Evolutionary conservation across 2,329 filamentous ascomycete species (phyloP).

Genomic region (Fusarium sp.): DNA sequence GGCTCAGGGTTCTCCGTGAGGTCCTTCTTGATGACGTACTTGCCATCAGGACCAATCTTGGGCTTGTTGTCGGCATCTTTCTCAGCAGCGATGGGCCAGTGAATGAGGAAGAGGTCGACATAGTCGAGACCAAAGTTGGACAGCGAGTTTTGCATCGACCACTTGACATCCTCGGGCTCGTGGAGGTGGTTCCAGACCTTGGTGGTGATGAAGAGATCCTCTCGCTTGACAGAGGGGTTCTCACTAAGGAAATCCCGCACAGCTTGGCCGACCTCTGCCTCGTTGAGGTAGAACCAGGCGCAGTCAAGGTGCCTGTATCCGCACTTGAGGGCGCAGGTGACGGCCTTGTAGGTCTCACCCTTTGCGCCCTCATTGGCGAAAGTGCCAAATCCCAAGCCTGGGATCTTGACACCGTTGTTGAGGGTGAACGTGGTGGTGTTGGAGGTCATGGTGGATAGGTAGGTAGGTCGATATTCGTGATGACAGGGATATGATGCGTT

Average conservation of each 20-base stretch:
- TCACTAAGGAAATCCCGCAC: slow-evolving; percentile 51
- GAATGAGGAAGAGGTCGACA: slow-evolving; percentile 64
- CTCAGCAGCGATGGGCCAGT: slow-evolving; percentile 61
- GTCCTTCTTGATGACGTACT: slow-evolving; percentile 63
- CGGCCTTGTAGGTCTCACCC: slow-evolving; percentile 46
- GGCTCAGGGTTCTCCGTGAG: slow-evolving; percentile 45
- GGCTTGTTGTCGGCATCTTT: slow-evolving; percentile 55
- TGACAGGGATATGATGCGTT: background rate
- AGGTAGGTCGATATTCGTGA: background rate
- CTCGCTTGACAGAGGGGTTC: slow-evolving; percentile 45
- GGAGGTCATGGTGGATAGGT: slow-evolving; percentile 28
- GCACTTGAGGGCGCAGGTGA: slow-evolving; percentile 56
- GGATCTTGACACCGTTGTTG: slow-evolving; percentile 68
- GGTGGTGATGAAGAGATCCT: slow-evolving; percentile 63
- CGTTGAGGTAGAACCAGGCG: slow-evolving; percentile 60
- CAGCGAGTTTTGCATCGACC: slow-evolving; percentile 60
- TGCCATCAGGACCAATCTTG: slow-evolving; percentile 59
- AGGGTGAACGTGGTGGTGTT: slow-evolving; percentile 56
- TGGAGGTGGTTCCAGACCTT: slow-evolving; percentile 73
- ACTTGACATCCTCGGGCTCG: slow-evolving; percentile 60
- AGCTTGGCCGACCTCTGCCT: slow-evolving; percentile 57
- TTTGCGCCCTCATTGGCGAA: slow-evolving; percentile 71
- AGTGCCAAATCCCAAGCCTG: slow-evolving; percentile 73
- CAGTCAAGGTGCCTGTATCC: slow-evolving; percentile 63
- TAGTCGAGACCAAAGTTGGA: slow-evolving; percentile 64